Conservation (phyloP, 1,284 basidiomycete genomes). For the Exobasidium rhododendri region DNA sequence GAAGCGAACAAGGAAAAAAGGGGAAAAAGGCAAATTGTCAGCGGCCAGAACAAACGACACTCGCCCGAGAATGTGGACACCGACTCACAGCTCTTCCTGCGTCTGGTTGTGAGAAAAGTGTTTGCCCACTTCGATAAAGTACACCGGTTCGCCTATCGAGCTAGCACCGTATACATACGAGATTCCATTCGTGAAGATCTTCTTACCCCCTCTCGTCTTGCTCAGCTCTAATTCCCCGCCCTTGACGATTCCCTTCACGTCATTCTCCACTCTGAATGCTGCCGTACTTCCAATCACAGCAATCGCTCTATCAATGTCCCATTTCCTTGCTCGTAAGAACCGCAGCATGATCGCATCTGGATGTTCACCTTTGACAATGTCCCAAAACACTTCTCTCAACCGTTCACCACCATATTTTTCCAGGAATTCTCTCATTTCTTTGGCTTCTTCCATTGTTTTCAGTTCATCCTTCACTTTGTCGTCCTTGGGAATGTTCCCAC, state of each 20-base stretch:
- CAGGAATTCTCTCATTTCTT: constrained; percentile 45
- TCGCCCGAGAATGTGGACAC: constrained; percentile 10
- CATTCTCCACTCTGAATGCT: constrained; percentile 32
- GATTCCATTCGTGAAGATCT: constrained; percentile 44
- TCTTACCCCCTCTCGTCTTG: constrained; percentile 38
- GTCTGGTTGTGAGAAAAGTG: constrained; percentile 49
- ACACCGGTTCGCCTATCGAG: constrained; percentile 38
- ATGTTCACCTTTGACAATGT: constrained; percentile 47
- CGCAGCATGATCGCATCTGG: constrained; percentile 39
- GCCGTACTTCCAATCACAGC: constrained; percentile 38
- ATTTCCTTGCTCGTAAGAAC: constrained; percentile 23
- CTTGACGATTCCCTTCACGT: constrained; percentile 34
- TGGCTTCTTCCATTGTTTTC: constrained; percentile 42
- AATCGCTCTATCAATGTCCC: constrained; percentile 33
- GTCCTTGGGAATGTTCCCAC: constrained; percentile 29
- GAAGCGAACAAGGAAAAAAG: too few relatives aligned
- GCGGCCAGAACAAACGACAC: background rate
- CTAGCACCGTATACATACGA: constrained; percentile 41
- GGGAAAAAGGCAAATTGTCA: too few relatives aligned
- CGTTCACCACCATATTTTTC: constrained; percentile 37
- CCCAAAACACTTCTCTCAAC: constrained; percentile 44
- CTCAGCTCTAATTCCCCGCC: constrained; percentile 34
- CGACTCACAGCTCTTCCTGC: constrained; percentile 44
- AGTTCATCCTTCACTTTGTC: constrained; percentile 47
- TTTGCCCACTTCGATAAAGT: constrained; percentile 45